Conservation (phyloP, 768 basidiomycete genomes). For the Mycena polygramma region DNA sequence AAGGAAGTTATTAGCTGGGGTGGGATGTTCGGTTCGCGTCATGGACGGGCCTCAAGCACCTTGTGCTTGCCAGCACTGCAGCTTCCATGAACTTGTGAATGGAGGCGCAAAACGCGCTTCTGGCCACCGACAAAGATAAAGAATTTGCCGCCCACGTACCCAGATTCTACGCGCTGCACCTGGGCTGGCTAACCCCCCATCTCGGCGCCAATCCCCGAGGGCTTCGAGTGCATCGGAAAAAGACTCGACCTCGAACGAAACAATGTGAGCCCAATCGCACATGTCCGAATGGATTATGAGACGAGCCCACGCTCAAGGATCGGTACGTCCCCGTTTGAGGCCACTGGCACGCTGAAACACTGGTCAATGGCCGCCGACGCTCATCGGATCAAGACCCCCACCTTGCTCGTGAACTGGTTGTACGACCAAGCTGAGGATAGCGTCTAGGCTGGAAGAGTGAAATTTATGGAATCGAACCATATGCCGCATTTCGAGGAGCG, state of each 20-base stretch:
- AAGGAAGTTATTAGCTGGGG: constrained; percentile 45
- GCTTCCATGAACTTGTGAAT: constrained; percentile 61
- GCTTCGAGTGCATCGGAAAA: constrained; percentile 42
- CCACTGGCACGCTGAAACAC: constrained; percentile 48
- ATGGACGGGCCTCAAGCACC: constrained; percentile 57
- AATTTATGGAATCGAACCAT: constrained; percentile 53
- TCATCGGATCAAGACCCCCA: constrained; percentile 49
- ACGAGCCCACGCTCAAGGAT: constrained; percentile 28
- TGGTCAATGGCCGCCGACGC: constrained; percentile 52
- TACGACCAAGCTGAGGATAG: constrained; percentile 53
- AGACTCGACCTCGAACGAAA: constrained; percentile 53
- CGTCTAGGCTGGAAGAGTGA: constrained; percentile 50
- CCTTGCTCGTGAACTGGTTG: constrained; percentile 52
- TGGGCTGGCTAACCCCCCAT: constrained; percentile 44
- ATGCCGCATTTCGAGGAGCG: constrained; percentile 53
- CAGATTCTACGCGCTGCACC: constrained; percentile 44
- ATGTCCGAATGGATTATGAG: constrained; percentile 35
- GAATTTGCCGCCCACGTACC: too few relatives aligned
- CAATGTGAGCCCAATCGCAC: constrained; percentile 48
- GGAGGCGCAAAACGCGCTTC: constrained; percentile 40
- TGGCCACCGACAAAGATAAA: constrained; percentile 10
- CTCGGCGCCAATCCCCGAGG: constrained; percentile 43
- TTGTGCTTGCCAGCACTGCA: constrained; percentile 61
- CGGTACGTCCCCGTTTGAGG: constrained; percentile 43
- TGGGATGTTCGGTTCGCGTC: constrained; percentile 62